These are phyloP conservation scores for Epichloe sibirici DNA, from an alignment of 2,329 filamentous ascomycete species.

Conservation along the genomic window DNA sequence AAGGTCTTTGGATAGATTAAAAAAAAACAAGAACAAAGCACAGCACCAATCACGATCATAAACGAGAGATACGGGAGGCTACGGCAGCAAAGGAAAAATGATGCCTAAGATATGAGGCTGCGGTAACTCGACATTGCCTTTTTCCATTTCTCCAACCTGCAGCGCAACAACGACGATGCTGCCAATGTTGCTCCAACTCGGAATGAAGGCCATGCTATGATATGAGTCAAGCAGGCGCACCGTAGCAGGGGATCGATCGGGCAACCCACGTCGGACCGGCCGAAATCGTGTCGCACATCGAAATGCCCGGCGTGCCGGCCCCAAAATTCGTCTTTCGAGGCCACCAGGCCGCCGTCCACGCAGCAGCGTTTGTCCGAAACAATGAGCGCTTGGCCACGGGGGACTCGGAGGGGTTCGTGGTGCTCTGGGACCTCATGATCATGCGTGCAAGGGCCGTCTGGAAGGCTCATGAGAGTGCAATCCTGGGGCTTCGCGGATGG, in stretches of 20 bases:
- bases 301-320: constrained; percentile 20
- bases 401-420: constrained; percentile 80
- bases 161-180: too few relatives aligned
- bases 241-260: background rate
- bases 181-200: too few relatives aligned
- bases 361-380: constrained; percentile 55
- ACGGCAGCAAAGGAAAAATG: too few relatives aligned
- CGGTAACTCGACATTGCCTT: too few relatives aligned
- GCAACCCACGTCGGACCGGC: background rate
- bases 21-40: too few relatives aligned
- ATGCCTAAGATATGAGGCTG: too few relatives aligned
- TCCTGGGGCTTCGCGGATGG: constrained; percentile 66
- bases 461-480: constrained; percentile 67
- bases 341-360: constrained; percentile 70
- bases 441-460: constrained; percentile 77
- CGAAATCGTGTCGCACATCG: background rate
- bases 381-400: constrained; percentile 74
- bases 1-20: too few relatives aligned
- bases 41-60: too few relatives aligned
- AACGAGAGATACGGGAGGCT: too few relatives aligned
- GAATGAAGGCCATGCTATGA: too few relatives aligned
- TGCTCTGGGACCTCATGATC: constrained; percentile 73
- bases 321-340: constrained; percentile 65
- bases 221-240: too few relatives aligned
- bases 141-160: too few relatives aligned